phyloP scores from a whole-genome alignment of 2,329 filamentous ascomycete genomes.

The Tolypocladium amazonense region DNA sequence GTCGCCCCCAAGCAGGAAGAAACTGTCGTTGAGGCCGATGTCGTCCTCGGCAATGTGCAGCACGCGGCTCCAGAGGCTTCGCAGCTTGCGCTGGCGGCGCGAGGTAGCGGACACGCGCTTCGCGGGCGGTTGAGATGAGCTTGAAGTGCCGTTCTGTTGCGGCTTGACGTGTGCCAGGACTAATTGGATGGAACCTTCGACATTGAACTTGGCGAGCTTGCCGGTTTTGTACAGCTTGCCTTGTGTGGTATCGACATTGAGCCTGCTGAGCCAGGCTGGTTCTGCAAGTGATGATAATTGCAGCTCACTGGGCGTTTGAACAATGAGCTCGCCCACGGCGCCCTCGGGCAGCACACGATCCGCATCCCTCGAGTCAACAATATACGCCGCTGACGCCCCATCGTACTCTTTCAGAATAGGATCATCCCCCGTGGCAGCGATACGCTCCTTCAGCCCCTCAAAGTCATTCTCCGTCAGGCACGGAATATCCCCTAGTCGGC shows the following conservation, averaged over 20 bases:
- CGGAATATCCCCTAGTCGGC: slow-evolving; percentile 21
- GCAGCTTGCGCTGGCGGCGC: slow-evolving; percentile 31
- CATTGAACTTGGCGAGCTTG: slow-evolving; percentile 27
- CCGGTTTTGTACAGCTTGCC: slow-evolving; percentile 27
- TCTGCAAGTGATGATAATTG: slow-evolving; percentile 12
- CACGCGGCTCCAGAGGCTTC: slow-evolving; percentile 36
- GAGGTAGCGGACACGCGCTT: slow-evolving; percentile 28
- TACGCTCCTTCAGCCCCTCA: slow-evolving; percentile 17
- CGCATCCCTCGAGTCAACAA: slow-evolving; percentile 26
- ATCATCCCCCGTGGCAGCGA: slow-evolving; percentile 5
- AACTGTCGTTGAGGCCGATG: slow-evolving; percentile 44
- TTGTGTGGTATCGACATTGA: slow-evolving; percentile 4
- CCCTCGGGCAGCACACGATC: slow-evolving; percentile 27
- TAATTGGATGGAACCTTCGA: slow-evolving; percentile 17
- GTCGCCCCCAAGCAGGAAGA: slow-evolving; percentile 51
- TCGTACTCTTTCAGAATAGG: slow-evolving; percentile 12
- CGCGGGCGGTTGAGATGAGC: slow-evolving; percentile 3
- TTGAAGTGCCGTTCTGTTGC: not conserved
- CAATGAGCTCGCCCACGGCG: slow-evolving; percentile 31
- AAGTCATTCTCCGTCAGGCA: slow-evolving; percentile 23
- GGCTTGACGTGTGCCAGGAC: slow-evolving; percentile 9
- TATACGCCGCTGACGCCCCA: slow-evolving; percentile 21
- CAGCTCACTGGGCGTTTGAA: slow-evolving; percentile 20
- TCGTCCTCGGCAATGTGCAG: slow-evolving; percentile 31
- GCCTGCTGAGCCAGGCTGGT: slow-evolving; percentile 17